These are phyloP conservation scores for Artemisia argyi DNA, from an alignment of 129 eudicot species.

Conservation along the genomic window DNA sequence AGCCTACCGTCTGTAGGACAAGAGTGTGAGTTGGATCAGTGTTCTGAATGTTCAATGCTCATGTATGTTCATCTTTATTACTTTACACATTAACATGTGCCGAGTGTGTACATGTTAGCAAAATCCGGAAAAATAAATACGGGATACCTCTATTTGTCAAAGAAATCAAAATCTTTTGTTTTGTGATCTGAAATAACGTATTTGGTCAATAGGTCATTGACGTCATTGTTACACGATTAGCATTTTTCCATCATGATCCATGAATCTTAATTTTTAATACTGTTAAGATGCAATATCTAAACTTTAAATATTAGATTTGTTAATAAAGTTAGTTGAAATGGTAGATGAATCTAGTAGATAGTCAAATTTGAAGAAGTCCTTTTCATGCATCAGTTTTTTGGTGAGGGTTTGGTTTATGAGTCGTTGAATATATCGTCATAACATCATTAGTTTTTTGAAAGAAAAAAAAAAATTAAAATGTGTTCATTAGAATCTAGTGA, in stretches of 20 bases:
- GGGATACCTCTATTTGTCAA: no score
- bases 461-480: no score
- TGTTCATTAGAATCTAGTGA: no score
- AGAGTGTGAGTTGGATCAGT: no score
- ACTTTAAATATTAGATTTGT: neutral
- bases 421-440: slow-evolving; percentile 22
- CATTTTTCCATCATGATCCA: neutral
- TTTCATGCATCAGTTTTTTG: slow-evolving; percentile 32
- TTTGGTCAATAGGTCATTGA: neutral
- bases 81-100: no score
- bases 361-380: slow-evolving; percentile 23
- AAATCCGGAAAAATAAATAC: no score
- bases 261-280: neutral
- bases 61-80: no score
- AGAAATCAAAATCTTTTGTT: no score
- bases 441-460: neutral
- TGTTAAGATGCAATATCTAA: no score
- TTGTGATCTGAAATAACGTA: neutral
- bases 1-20: no score
- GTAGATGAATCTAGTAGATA: slow-evolving; percentile 2
- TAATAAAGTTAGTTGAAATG: neutral
- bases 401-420: slow-evolving; percentile 40
- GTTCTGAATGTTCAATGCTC: no score
- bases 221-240: neutral
- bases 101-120: no score